A percentile compares a stretch with the other conserved stretches of the same genome.
Evolutionary conservation across 345 rosid species (phyloP).

Genomic region (Triadica sebifera): DNA sequence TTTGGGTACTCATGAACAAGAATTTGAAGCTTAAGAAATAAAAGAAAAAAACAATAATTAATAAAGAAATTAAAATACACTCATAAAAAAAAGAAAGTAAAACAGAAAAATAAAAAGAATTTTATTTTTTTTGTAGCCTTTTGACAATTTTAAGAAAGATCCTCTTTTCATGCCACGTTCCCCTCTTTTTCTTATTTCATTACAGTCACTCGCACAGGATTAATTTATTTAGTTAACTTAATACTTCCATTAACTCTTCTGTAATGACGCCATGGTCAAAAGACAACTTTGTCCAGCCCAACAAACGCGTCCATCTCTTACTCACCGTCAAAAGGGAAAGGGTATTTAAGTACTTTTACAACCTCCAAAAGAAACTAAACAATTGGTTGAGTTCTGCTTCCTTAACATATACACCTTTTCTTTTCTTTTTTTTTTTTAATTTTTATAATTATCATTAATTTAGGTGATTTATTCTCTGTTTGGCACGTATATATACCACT

Average conservation of each 20-base stretch:
- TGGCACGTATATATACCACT: constrained; percentile 72
- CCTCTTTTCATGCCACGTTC: constrained; percentile 23
- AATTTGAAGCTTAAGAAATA: too few relatives aligned
- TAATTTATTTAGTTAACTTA: constrained; percentile 5
- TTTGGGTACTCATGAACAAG: too few relatives aligned
- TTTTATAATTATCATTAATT: constrained; percentile 8
- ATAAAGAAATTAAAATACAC: background rate
- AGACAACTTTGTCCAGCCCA: constrained; percentile 9
- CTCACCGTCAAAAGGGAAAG: background rate
- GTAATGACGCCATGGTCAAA: background rate
- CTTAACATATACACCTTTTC: background rate
- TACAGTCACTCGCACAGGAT: constrained; percentile 9
- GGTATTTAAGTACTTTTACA: constrained; percentile 15
- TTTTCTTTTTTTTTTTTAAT: background rate
- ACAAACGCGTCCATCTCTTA: too few relatives aligned
- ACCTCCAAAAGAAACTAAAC: background rate
- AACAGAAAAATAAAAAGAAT: too few relatives aligned
- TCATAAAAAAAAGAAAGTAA: background rate
- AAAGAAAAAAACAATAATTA: too few relatives aligned
- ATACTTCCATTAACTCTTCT: background rate
- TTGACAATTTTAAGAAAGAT: constrained; percentile 27
- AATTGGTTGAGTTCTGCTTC: background rate
- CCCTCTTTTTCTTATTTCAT: background rate
- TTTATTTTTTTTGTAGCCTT: background rate
- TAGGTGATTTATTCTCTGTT: constrained; percentile 34